These are phyloP conservation scores for Erigeron philadelphicus DNA, from an alignment of 140 eudicot species.

Conservation along the genomic window DNA sequence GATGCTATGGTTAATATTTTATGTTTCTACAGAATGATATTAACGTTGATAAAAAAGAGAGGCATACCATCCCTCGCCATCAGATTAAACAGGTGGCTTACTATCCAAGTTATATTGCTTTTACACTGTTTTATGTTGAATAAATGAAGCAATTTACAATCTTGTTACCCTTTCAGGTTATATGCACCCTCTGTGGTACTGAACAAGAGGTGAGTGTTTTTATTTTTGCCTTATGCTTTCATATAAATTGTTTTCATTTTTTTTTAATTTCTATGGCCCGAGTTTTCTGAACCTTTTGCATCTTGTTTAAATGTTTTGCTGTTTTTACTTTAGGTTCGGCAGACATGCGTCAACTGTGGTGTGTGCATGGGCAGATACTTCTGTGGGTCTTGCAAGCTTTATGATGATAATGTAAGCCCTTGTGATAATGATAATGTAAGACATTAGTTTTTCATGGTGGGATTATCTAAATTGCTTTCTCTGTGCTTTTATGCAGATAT, in stretches of 20 bases:
- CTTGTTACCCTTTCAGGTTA: conserved; percentile 44
- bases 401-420: conserved; percentile 78
- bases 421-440: conserved; percentile 76
- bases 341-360: conserved; percentile 77
- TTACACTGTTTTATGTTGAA: neutral
- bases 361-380: conserved; percentile 83
- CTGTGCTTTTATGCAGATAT: conserved; percentile 51
- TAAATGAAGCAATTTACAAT: conserved; percentile 13
- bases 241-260: neutral
- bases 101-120: neutral
- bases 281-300: conserved; percentile 5
- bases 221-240: conserved; percentile 10
- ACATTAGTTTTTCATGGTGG: neutral
- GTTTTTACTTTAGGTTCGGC: conserved; percentile 49
- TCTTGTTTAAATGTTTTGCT: conserved; percentile 2
- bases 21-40: conserved; percentile 55
- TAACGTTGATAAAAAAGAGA: conserved; percentile 39
- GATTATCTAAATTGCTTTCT: conserved; percentile 10
- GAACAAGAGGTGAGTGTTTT: conserved; percentile 73
- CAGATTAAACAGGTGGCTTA: conserved; percentile 42
- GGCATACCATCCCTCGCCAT: conserved; percentile 80
- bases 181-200: conserved; percentile 82
- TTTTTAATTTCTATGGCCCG: neutral
- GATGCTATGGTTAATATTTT: neutral
- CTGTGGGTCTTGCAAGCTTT: conserved; percentile 67